These are phyloP conservation scores for Protostelium mycophagum DNA, from an alignment of 78 protist species.

Conservation along the genomic window DNA sequence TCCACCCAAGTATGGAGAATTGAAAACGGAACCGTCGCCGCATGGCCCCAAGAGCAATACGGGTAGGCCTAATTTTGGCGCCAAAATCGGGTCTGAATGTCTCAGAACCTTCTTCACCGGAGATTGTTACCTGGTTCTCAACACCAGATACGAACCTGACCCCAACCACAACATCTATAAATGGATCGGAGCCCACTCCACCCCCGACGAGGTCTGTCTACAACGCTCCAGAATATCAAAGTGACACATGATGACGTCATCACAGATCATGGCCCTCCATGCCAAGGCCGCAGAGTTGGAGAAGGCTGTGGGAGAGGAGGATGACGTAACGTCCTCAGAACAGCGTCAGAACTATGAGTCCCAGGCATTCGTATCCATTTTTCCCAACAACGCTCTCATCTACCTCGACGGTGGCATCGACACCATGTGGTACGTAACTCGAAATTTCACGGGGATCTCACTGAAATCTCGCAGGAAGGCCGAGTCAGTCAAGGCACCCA, in stretches of 20 bases:
- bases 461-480: background rate
- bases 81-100: background rate
- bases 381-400: constrained; percentile 19
- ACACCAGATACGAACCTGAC: constrained; percentile 17
- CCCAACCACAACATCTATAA: constrained; percentile 35
- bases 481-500: constrained; percentile 17
- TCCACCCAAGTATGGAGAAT: constrained; percentile 32
- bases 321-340: constrained; percentile 21
- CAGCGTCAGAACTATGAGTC: constrained; percentile 36
- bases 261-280: constrained; percentile 69
- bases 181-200: constrained; percentile 70
- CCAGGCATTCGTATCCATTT: constrained; percentile 23
- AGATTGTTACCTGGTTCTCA: constrained; percentile 78
- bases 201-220: constrained; percentile 71
- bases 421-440: constrained; percentile 4
- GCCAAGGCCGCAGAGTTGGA: constrained; percentile 82
- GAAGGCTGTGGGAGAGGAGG: constrained; percentile 32
- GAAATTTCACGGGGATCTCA: background rate
- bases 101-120: constrained; percentile 64
- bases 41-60: constrained; percentile 22
- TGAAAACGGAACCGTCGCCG: constrained; percentile 32
- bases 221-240: no score
- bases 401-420: constrained; percentile 48
- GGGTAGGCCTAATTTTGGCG: background rate
- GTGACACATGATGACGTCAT: no score